Conservation (phyloP, 306 rosid genomes). For the Rosa rugosa region DNA sequence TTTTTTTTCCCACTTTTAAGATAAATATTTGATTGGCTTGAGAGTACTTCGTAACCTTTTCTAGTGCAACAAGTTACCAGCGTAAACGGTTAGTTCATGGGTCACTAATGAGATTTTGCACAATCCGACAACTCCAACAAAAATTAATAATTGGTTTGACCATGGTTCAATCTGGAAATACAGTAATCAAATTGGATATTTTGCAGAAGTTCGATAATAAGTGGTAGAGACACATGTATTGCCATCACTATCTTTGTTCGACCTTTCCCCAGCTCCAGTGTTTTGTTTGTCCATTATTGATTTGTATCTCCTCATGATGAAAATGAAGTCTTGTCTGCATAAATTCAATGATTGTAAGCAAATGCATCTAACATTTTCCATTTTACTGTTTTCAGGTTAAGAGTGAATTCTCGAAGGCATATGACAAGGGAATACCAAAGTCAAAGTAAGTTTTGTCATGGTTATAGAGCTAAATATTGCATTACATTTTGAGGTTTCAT, state of each 20-base stretch:
- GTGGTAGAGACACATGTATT: not conserved
- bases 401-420: slow-evolving; percentile 92
- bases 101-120: not conserved
- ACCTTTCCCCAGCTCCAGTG: not conserved
- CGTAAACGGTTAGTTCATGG: not conserved
- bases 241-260: not conserved
- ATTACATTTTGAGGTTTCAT: slow-evolving; percentile 24
- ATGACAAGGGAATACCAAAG: slow-evolving; percentile 76
- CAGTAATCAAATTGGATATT: not conserved
- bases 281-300: not conserved
- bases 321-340: slow-evolving; percentile 2
- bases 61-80: not conserved
- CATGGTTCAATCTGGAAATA: not conserved
- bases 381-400: slow-evolving; percentile 61
- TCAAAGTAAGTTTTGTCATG: slow-evolving; percentile 49
- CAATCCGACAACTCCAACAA: not conserved
- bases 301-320: not conserved
- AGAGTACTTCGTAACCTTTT: not conserved
- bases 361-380: slow-evolving; percentile 15
- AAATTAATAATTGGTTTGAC: not conserved
- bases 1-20: not conserved
- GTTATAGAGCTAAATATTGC: slow-evolving; percentile 9
- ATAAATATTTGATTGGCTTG: not conserved
- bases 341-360: not conserved
- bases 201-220: not conserved